Conservation (phyloP, 495 filamentous ascomycete genomes). For the Geopyxis carbonaria region DNA sequence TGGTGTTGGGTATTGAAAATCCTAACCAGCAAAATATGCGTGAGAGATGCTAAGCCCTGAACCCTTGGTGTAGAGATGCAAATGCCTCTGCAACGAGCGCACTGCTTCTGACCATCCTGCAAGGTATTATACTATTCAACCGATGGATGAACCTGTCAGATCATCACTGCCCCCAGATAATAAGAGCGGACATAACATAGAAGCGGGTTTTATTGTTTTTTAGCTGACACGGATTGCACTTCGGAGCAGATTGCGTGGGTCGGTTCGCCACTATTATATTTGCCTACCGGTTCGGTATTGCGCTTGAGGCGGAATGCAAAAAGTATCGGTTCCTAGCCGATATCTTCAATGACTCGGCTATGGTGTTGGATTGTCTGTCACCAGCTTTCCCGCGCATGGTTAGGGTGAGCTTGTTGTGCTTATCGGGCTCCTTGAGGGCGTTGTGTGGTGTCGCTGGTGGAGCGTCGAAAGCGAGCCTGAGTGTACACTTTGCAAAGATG, state of each 20-base stretch:
- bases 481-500: conserved; percentile 73
- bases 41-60: background rate
- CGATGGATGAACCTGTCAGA: no score
- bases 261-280: conserved; percentile 82
- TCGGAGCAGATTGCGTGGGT: conserved; percentile 35
- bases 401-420: conserved; percentile 54
- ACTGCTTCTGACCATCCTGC: conserved; percentile 67
- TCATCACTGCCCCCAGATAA: no score
- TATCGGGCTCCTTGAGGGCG: conserved; percentile 58
- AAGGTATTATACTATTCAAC: no score
- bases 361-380: conserved; percentile 76
- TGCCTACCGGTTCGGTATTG: conserved; percentile 64
- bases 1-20: conserved; percentile 48
- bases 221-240: no score
- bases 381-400: conserved; percentile 53
- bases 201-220: no score
- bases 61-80: conserved; percentile 38
- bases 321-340: conserved; percentile 81
- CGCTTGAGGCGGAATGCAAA: conserved; percentile 90
- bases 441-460: conserved; percentile 82
- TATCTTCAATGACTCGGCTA: conserved; percentile 79
- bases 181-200: no score
- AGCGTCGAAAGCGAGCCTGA: conserved; percentile 76
- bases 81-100: conserved; percentile 71
- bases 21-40: background rate